Evolutionary conservation across 2,329 filamentous ascomycete species (phyloP).

Genomic region (Thermoascus crustaceus): DNA sequence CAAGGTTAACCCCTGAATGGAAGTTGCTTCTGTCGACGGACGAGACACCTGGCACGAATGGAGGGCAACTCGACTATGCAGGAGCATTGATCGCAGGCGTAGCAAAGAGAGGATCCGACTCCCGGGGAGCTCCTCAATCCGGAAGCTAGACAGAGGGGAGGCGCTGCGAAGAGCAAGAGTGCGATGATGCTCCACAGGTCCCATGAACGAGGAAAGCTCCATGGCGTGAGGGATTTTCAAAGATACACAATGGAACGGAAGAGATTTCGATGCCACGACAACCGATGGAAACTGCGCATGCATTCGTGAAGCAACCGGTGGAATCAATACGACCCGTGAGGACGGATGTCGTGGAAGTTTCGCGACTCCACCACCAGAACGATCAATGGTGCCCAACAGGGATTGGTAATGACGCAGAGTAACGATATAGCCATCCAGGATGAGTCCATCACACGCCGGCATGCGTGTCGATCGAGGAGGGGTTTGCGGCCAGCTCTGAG

Average conservation of each 20-base stretch:
- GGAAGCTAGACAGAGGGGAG: conserved; percentile 20
- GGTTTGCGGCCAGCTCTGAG: conserved; percentile 15
- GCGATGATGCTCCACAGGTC: conserved; percentile 5
- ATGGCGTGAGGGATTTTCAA: conserved; percentile 31
- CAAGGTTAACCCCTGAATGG: conserved; percentile 18
- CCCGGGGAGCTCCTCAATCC: conserved; percentile 18
- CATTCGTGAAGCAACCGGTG: conserved; percentile 29
- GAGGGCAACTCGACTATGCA: conserved; percentile 23
- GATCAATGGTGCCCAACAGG: conserved; percentile 27
- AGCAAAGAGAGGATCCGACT: conserved; percentile 16
- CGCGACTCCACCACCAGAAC: conserved; percentile 26
- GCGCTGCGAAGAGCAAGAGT: conserved; percentile 20
- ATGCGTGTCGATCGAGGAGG: conserved; percentile 23
- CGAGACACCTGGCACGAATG: conserved; percentile 29
- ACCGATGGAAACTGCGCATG: conserved; percentile 24
- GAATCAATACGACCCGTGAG: conserved; percentile 23
- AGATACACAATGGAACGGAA: conserved; percentile 21
- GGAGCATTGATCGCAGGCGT: conserved; percentile 21
- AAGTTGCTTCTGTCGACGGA: conserved; percentile 21
- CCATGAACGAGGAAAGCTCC: conserved; percentile 6
- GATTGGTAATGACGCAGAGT: conserved; percentile 19
- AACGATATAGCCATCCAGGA: conserved; percentile 24
- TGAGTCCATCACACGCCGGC: conserved; percentile 24
- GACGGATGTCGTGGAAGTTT: conserved; percentile 21
- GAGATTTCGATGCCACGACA: conserved; percentile 29